Conservation (phyloP, 2,329 filamentous ascomycete genomes). For the Neophaeococcomyces mojaviensis region DNA sequence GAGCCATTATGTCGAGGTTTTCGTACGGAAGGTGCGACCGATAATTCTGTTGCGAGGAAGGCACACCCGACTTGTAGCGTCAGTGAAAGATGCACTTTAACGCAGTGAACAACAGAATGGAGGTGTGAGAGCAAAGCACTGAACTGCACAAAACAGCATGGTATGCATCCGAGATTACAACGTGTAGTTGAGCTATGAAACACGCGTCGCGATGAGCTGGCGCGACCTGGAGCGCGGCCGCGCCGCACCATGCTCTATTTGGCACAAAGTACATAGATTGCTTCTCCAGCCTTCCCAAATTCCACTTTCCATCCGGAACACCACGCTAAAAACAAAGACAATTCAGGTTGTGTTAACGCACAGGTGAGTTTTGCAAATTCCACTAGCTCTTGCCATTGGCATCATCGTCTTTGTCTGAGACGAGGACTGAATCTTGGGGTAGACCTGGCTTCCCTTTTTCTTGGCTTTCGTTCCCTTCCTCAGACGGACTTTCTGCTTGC, state of each 20-base stretch:
- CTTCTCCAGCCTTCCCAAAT: conserved; percentile 14
- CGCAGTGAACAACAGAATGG: not conserved
- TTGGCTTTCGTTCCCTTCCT: conserved; percentile 6
- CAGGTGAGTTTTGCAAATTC: not conserved
- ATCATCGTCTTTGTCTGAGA: not conserved
- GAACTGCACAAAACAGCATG: not conserved
- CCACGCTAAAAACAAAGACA: conserved; percentile 6
- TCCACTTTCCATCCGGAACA: not conserved
- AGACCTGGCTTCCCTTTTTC: conserved; percentile 5
- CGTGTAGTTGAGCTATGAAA: not conserved
- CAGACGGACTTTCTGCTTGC: not conserved
- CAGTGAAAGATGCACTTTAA: too few relatives aligned
- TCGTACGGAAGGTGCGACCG: conserved; percentile 15
- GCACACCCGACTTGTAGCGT: too few relatives aligned
- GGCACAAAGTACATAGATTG: conserved; percentile 17
- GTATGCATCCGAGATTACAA: not conserved
- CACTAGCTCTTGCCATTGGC: not conserved
- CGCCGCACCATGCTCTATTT: not conserved
- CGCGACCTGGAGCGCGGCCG: not conserved
- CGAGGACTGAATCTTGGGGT: not conserved
- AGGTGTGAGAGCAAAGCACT: not conserved
- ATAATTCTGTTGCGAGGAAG: not conserved
- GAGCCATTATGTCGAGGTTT: conserved; percentile 13
- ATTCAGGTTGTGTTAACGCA: not conserved
- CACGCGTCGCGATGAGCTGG: not conserved